phyloP scores from a whole-genome alignment of 352 stramenopile species.

The Phytophthora quininea region DNA sequence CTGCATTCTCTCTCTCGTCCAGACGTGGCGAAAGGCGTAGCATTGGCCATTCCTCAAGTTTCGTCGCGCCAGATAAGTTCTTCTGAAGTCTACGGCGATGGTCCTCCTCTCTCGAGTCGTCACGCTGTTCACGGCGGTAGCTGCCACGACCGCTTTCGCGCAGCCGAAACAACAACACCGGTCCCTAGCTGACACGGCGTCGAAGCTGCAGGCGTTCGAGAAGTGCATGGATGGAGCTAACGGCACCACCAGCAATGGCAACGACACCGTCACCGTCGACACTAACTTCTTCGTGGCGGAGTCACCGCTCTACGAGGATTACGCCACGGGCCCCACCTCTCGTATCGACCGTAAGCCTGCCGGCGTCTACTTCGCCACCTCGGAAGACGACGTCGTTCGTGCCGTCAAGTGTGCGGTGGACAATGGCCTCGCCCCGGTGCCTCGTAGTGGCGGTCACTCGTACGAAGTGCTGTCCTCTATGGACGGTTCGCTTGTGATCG shows the following conservation, averaged over 20 bases:
- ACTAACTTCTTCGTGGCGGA: conserved; percentile 42
- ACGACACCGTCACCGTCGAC: conserved; percentile 25
- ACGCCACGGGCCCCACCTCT: conserved; percentile 55
- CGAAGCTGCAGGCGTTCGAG: conserved; percentile 32
- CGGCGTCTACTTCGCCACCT: conserved; percentile 54
- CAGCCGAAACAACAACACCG: background rate
- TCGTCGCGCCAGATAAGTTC: conserved; percentile 11
- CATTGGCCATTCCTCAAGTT: conserved; percentile 27
- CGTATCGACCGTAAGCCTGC: conserved; percentile 49
- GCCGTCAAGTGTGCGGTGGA: conserved; percentile 45
- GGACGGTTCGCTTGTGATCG: conserved; percentile 59
- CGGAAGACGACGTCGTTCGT: conserved; percentile 47
- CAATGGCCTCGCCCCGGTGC: conserved; percentile 43
- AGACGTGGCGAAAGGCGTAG: background rate
- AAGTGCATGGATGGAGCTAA: conserved; percentile 28
- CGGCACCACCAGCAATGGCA: conserved; percentile 10
- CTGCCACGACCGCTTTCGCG: conserved; percentile 11
- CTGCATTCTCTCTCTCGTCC: too few relatives aligned
- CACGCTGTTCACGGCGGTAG: conserved; percentile 19
- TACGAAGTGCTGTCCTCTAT: conserved; percentile 70
- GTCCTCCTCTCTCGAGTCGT: conserved; percentile 20
- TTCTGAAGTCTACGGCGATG: conserved; percentile 14
- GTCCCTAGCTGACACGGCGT: conserved; percentile 9
- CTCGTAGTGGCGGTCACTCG: conserved; percentile 55
- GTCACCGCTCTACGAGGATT: conserved; percentile 46